These are phyloP conservation scores for Aspergillus ruber DNA, from an alignment of 2,329 filamentous ascomycete genomes.

Conservation along the genomic window DNA sequence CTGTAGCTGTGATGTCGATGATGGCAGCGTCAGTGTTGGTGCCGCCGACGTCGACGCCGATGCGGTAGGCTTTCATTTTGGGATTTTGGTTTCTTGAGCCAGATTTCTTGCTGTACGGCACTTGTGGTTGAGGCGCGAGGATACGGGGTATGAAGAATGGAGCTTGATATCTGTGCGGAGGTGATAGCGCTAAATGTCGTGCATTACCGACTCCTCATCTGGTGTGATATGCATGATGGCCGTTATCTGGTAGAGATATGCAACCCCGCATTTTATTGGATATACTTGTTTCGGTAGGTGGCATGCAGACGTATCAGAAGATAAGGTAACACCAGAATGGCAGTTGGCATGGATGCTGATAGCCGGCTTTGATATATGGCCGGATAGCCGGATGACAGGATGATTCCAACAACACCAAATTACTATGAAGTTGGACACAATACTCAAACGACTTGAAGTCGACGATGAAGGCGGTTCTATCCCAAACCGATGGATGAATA, in stretches of 20 bases:
- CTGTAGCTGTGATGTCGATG: conserved; percentile 20
- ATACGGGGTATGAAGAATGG: neutral
- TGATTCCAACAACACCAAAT: too few relatives aligned
- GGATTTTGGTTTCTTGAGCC: neutral
- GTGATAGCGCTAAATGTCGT: too few relatives aligned
- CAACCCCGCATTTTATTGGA: neutral
- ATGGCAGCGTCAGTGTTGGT: conserved; percentile 34
- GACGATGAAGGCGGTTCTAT: neutral
- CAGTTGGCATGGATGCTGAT: too few relatives aligned
- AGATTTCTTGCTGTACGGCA: neutral
- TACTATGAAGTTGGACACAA: neutral
- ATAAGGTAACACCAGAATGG: too few relatives aligned
- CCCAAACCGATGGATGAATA: conserved; percentile 35
- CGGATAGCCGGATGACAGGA: too few relatives aligned
- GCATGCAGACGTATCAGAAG: too few relatives aligned
- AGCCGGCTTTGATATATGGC: too few relatives aligned
- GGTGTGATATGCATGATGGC: too few relatives aligned
- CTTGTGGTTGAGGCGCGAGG: neutral
- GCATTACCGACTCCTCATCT: too few relatives aligned
- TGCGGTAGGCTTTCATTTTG: conserved; percentile 30
- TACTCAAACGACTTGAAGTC: neutral
- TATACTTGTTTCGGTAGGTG: too few relatives aligned
- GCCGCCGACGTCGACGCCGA: conserved; percentile 39
- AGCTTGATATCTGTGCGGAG: neutral
- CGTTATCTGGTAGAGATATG: neutral